These are phyloP conservation scores for Rhizopogon parksii DNA, from an alignment of 1,284 basidiomycete genomes.

Conservation along the genomic window DNA sequence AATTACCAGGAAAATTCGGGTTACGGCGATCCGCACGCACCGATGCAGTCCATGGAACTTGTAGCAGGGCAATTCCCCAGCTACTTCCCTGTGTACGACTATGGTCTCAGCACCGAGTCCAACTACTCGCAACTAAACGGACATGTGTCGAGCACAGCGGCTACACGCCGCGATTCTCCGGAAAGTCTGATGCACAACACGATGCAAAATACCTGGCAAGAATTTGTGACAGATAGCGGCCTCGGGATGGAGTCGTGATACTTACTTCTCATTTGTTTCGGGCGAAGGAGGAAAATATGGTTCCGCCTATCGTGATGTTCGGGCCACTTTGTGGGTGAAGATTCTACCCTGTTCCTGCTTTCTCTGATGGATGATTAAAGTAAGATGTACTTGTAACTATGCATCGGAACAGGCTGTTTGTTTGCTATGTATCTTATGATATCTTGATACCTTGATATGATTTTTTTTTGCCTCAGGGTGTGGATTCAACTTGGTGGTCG, in stretches of 20 bases:
- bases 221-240: conserved; percentile 39
- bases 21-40: conserved; percentile 10
- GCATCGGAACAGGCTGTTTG: conserved; percentile 3
- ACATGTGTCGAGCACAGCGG: conserved; percentile 21
- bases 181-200: conserved; percentile 35
- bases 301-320: neutral
- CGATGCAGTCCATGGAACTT: conserved; percentile 27
- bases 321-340: neutral
- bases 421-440: conserved; percentile 9
- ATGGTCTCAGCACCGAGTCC: conserved; percentile 31
- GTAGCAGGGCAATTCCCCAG: conserved; percentile 43
- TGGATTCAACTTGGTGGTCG: neutral
- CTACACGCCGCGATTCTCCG: conserved; percentile 41
- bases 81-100: conserved; percentile 75
- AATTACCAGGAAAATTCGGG: conserved; percentile 14
- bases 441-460: conserved; percentile 18
- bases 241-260: neutral
- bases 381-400: conserved; percentile 1
- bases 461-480: neutral
- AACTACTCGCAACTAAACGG: conserved; percentile 31
- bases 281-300: conserved; percentile 1
- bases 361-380: neutral
- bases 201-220: conserved; percentile 50
- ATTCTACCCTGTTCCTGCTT: neutral
- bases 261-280: neutral